A percentile compares a stretch with the other conserved stretches of the same genome.
Conservation (phyloP, 164 flowering plant genomes). For the Chloranthus sessilifolius region DNA sequence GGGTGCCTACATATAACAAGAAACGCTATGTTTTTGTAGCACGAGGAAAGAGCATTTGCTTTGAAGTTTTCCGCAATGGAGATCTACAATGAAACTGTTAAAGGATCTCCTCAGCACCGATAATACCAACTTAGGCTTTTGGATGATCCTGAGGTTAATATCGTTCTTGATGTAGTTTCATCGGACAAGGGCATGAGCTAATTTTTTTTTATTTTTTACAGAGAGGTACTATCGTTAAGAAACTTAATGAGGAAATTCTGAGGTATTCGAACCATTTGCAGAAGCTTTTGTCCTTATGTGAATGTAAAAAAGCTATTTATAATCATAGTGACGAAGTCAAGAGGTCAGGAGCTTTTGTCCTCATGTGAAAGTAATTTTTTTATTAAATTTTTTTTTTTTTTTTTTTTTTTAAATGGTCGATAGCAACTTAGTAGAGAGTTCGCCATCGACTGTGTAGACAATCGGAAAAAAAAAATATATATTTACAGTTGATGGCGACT, state of each 20-base stretch:
- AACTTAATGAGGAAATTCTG: constrained; percentile 68
- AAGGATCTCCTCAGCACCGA: constrained; percentile 79
- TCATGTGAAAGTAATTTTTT: too few relatives aligned
- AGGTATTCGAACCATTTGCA: constrained; percentile 57
- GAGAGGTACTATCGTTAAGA: constrained; percentile 95
- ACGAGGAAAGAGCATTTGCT: constrained; percentile 60
- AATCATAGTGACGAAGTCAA: too few relatives aligned
- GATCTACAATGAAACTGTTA: constrained; percentile 91
- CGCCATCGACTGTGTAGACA: too few relatives aligned
- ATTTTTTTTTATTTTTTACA: constrained; percentile 19
- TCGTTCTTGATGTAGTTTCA: constrained; percentile 1
- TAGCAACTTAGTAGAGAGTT: too few relatives aligned
- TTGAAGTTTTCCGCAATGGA: constrained; percentile 93
- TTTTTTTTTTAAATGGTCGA: too few relatives aligned
- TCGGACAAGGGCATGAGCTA: not conserved
- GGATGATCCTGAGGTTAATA: constrained; percentile 92
- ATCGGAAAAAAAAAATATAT: too few relatives aligned
- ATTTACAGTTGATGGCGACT: too few relatives aligned
- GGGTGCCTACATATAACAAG: too few relatives aligned
- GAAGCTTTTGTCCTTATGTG: constrained; percentile 76
- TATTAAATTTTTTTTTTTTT: too few relatives aligned
- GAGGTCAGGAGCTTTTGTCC: too few relatives aligned
- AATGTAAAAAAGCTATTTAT: constrained; percentile 41
- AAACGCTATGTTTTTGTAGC: constrained; percentile 34
- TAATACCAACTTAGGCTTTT: constrained; percentile 66